Evolutionary conservation across 2,329 filamentous ascomycete species (phyloP), one percentile per base, ranked within the genome.

Genomic region (Blastomyces gilchristii): DNA sequence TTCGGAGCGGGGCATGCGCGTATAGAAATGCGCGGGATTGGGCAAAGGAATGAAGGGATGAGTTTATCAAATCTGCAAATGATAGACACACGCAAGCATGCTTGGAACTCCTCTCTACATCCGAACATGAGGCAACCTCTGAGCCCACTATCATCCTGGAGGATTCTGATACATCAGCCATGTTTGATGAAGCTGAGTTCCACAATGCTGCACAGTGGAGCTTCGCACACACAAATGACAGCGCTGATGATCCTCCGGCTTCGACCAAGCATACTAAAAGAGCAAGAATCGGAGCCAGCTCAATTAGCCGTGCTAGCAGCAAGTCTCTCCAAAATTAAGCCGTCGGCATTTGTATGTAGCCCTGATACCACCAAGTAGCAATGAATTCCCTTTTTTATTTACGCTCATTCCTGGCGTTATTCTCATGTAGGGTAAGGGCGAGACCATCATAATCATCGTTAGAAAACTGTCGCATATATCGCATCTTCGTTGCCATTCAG

Each of bases 11-110:
- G n/a, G 72, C 70, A 11, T 70, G 69, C 3, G 74, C 75, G 57
- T 77, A 77, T 65, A 71, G 77, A 59, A 79, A 80, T 68, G 66
- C 68, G 0, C 69, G 76, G 63, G 75, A 79, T 54, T 66, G 74
- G 66, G 75, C 78, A 3, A 69, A 72, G 63, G 65, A 68, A 37
- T 65, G 77, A 57, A 74, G 78, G 11, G 71, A 78, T 62, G 57
- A 50, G 22, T 71, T 77, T 54, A 74, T 78, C 31, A 63, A 63
- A 39, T 64, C 31, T 11, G 63, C 61, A 57, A 65, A 65, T 28
- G 52, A 63, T 16, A 61, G 39, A 22, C 50, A 50, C 49, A n/a
- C 34, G 11, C 12, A 57, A 25, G 49, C 28, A 14, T 11, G 22
- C 45, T 58, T 37, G 22, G 7, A 18, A 47, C 18, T 18, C 11